phyloP scores from a whole-genome alignment of 495 filamentous ascomycete species.

The Neurospora tetrasperma region DNA sequence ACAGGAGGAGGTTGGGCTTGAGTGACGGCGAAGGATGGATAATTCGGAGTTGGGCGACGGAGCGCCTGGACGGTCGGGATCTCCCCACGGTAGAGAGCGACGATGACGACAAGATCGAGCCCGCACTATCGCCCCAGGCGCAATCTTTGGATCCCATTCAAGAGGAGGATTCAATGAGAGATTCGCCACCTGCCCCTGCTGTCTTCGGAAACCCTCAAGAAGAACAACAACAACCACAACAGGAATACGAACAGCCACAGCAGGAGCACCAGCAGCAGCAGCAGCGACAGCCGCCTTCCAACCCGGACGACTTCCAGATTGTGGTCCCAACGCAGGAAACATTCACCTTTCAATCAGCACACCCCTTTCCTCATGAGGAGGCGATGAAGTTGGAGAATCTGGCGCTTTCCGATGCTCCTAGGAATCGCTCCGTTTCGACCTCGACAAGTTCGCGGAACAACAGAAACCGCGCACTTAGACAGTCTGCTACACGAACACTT shows the following conservation, averaged over 20 bases:
- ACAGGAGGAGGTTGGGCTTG: slow-evolving; percentile 66
- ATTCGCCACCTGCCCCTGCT: slow-evolving; percentile 27
- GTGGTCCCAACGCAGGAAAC: slow-evolving; percentile 33
- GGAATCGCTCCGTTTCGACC: slow-evolving; percentile 28
- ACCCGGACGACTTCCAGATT: slow-evolving; percentile 24
- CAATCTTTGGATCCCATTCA: slow-evolving; percentile 39
- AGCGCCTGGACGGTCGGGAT: slow-evolving; percentile 56
- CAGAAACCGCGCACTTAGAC: slow-evolving; percentile 29
- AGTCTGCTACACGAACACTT: slow-evolving; percentile 27
- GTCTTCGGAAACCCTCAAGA: slow-evolving; percentile 7
- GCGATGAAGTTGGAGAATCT: slow-evolving; percentile 49
- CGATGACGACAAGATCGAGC: slow-evolving; percentile 57
- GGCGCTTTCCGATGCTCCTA: slow-evolving; percentile 36
- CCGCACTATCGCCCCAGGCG: slow-evolving; percentile 49
- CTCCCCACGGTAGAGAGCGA: slow-evolving; percentile 54
- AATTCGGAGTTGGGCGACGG: slow-evolving; percentile 76
- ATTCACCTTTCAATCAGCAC: slow-evolving; percentile 66
- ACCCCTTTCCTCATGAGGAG: slow-evolving; percentile 58
- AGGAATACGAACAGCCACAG: slow-evolving; percentile 9
- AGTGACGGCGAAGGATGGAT: slow-evolving; percentile 71
- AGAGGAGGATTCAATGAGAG: slow-evolving; percentile 35
- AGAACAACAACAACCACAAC: slow-evolving; percentile 6
- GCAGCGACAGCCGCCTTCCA: slow-evolving; percentile 19
- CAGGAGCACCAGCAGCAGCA: slow-evolving; percentile 8
- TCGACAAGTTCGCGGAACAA: slow-evolving; percentile 43